Percentiles rank a stretch among this genome's conserved stretches.
These are phyloP conservation scores for Psilocybe cyanescens DNA, from an alignment of 768 basidiomycete genomes.

Conservation along the genomic window DNA sequence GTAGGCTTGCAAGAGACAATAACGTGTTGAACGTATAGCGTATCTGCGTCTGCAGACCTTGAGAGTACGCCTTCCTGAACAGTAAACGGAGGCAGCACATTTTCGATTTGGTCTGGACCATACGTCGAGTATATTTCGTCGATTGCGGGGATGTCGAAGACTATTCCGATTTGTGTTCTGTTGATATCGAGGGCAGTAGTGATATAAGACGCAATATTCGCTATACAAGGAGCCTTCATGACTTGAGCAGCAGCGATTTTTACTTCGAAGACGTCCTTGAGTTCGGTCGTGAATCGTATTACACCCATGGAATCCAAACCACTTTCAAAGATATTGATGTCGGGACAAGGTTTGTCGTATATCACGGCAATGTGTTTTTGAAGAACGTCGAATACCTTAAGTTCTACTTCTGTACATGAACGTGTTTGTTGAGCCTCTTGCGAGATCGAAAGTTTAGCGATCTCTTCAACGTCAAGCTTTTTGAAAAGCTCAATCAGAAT, in stretches of 20 bases:
- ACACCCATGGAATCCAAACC: slow-evolving; percentile 35
- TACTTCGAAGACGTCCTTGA: slow-evolving; percentile 24
- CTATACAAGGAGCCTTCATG: slow-evolving; percentile 31
- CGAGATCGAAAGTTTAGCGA: slow-evolving; percentile 25
- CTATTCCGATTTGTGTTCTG: neutral
- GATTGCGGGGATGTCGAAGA: neutral
- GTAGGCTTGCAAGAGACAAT: slow-evolving; percentile 31
- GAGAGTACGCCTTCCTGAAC: slow-evolving; percentile 52
- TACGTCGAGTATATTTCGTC: slow-evolving; percentile 20
- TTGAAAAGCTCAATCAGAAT: slow-evolving; percentile 34
- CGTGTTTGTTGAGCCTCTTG: slow-evolving; percentile 5
- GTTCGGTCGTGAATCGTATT: slow-evolving; percentile 29
- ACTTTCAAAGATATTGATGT: slow-evolving; percentile 34
- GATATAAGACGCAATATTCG: slow-evolving; percentile 22
- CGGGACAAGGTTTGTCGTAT: slow-evolving; percentile 20
- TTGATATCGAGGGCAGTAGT: neutral
- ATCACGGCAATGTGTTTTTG: slow-evolving; percentile 23
- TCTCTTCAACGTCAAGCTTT: slow-evolving; percentile 24
- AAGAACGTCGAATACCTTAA: slow-evolving; percentile 26
- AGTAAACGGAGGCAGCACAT: slow-evolving; percentile 43
- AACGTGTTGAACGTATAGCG: slow-evolving; percentile 50
- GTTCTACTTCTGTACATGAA: slow-evolving; percentile 20
- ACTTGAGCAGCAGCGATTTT: slow-evolving; percentile 29
- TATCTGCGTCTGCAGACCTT: slow-evolving; percentile 37
- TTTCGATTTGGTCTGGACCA: slow-evolving; percentile 21